Conservation (phyloP, 176 grass and related monocot genomes). For the Otatea glauca region DNA sequence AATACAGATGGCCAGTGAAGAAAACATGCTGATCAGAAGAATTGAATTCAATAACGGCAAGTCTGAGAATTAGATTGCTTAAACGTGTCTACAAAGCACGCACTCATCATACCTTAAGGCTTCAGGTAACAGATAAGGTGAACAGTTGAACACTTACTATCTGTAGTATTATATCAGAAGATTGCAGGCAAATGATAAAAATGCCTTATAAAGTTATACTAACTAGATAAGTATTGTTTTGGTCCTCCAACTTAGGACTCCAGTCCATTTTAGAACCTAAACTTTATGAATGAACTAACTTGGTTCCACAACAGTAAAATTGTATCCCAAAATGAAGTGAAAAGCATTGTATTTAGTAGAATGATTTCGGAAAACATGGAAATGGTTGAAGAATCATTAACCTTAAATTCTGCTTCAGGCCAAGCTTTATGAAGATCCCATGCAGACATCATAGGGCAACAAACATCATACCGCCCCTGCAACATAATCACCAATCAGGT, state of each 20-base stretch:
- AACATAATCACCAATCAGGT: slow-evolving; percentile 39
- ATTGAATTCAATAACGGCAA: neutral
- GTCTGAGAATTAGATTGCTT: neutral
- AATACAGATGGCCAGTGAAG: neutral
- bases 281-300: slow-evolving; percentile 18
- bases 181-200: neutral
- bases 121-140: neutral
- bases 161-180: neutral
- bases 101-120: neutral
- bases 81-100: neutral
- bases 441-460: slow-evolving; percentile 97
- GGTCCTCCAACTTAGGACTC: neutral
- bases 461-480: slow-evolving; percentile 92
- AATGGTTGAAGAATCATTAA: slow-evolving; percentile 30
- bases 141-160: neutral
- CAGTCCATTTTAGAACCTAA: neutral
- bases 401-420: slow-evolving; percentile 94
- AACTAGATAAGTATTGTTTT: neutral
- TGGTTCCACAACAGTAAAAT: neutral
- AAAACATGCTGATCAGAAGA: neutral
- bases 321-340: neutral
- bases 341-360: neutral
- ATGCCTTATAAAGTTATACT: neutral
- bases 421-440: slow-evolving; percentile 99
- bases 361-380: neutral